Conservation (phyloP, 306 rosid species). For the Canavalia gladiata region DNA sequence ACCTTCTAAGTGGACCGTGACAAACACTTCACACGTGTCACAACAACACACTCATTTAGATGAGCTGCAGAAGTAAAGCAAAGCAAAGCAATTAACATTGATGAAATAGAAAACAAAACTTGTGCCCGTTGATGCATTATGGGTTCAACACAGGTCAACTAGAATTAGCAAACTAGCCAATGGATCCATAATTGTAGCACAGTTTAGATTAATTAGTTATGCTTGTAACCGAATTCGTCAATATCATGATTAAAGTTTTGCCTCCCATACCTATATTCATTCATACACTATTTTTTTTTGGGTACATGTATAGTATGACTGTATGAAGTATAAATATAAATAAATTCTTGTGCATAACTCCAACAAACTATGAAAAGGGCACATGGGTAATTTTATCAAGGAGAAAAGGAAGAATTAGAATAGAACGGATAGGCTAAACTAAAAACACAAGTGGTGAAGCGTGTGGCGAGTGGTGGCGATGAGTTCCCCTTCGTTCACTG, state of each 20-base stretch:
- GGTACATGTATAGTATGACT: no score
- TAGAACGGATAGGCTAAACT: slow-evolving; percentile 17
- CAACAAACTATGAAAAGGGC: slow-evolving; percentile 17
- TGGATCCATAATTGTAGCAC: slow-evolving; percentile 22
- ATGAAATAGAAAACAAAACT: no score
- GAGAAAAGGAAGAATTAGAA: not conserved
- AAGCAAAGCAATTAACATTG: no score
- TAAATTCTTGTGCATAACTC: no score
- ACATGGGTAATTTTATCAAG: slow-evolving; percentile 3
- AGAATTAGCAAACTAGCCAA: slow-evolving; percentile 42
- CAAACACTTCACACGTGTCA: not conserved
- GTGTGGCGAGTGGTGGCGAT: slow-evolving; percentile 7
- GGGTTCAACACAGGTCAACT: slow-evolving; percentile 1
- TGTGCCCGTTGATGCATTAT: not conserved
- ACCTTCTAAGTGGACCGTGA: slow-evolving; percentile 58
- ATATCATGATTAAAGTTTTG: not conserved
- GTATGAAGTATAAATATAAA: no score
- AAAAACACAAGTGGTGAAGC: slow-evolving; percentile 4
- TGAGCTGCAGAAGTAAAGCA: not conserved
- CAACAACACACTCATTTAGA: not conserved
- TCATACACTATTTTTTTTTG: no score
- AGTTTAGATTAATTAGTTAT: slow-evolving; percentile 3
- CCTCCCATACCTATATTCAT: no score
- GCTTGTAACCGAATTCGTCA: not conserved
- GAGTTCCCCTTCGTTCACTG: slow-evolving; percentile 16